Percentiles rank a stretch among this genome's conserved stretches.
phyloP scores from a whole-genome alignment of 225 moss, liverwort and hornwort genomes.

The Takakia lepidozioides region DNA sequence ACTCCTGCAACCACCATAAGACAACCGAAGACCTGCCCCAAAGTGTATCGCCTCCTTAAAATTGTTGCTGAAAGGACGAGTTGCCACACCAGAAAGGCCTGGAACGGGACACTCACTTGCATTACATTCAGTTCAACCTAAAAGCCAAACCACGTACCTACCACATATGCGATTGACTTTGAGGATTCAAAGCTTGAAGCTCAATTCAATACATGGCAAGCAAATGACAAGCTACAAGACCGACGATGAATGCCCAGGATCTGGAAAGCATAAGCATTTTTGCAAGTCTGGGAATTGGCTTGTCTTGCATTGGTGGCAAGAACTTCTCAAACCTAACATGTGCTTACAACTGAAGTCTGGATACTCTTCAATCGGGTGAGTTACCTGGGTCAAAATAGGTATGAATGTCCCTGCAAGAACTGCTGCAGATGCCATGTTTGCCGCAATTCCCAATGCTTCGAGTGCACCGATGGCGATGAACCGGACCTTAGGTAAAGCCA shows the following conservation, averaged over 20 bases:
- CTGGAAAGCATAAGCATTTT: not conserved
- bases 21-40: conserved; percentile 69
- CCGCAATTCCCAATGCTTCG: conserved; percentile 34
- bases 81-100: conserved; percentile 89
- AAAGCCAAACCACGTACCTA: too few relatives aligned
- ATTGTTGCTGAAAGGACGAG: conserved; percentile 68
- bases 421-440: conserved; percentile 45
- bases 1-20: conserved; percentile 75
- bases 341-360: conserved; percentile 2
- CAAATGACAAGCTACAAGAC: too few relatives aligned
- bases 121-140: too few relatives aligned
- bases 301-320: not conserved
- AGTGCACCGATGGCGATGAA: conserved; percentile 36
- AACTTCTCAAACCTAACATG: not conserved
- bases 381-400: conserved; percentile 42
- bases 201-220: too few relatives aligned
- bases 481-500: conserved; percentile 23
- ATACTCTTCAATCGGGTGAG: too few relatives aligned
- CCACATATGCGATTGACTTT: too few relatives aligned
- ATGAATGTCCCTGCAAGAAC: conserved; percentile 42
- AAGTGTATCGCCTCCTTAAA: conserved; percentile 59
- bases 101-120: too few relatives aligned
- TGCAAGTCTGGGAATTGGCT: not conserved
- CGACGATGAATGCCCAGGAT: not conserved
- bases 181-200: too few relatives aligned